Evolutionary conservation across 2,329 filamentous ascomycete species (phyloP).

Genomic region (Claviceps digitariae): DNA sequence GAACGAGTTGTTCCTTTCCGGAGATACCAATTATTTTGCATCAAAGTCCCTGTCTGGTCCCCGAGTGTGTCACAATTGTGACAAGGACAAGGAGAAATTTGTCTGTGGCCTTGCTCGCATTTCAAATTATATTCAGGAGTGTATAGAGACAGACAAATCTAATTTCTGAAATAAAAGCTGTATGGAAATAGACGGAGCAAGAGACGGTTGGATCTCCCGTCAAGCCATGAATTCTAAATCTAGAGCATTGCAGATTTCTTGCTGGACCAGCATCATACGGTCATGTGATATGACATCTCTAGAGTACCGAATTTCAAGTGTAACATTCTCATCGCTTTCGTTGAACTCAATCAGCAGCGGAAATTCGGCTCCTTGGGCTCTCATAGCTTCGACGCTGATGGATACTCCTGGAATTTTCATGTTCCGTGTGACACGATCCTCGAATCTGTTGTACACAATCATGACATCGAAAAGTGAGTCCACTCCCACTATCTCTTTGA

Average conservation of each 20-base stretch:
- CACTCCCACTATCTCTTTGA: neutral
- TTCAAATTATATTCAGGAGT: neutral
- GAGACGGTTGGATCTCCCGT: neutral
- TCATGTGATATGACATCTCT: neutral
- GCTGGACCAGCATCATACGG: neutral
- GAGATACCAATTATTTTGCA: neutral
- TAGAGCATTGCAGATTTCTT: neutral
- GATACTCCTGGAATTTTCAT: neutral
- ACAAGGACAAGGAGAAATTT: neutral
- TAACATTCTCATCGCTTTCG: neutral
- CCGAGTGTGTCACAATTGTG: neutral
- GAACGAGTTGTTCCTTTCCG: neutral
- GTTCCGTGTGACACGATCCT: neutral
- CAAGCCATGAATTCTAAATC: neutral
- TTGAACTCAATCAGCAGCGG: neutral
- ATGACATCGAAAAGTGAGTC: neutral
- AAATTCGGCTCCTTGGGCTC: neutral
- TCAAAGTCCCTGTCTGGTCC: neutral
- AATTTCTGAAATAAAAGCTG: too few species aligned
- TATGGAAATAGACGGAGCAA: neutral
- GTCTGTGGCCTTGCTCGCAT: neutral
- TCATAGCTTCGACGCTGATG: neutral
- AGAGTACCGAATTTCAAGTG: neutral
- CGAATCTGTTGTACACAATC: neutral
- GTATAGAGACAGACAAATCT: neutral